phyloP scores from a whole-genome alignment of 305 asterid genomes.

The Fraxinus xanthoxyloides region DNA sequence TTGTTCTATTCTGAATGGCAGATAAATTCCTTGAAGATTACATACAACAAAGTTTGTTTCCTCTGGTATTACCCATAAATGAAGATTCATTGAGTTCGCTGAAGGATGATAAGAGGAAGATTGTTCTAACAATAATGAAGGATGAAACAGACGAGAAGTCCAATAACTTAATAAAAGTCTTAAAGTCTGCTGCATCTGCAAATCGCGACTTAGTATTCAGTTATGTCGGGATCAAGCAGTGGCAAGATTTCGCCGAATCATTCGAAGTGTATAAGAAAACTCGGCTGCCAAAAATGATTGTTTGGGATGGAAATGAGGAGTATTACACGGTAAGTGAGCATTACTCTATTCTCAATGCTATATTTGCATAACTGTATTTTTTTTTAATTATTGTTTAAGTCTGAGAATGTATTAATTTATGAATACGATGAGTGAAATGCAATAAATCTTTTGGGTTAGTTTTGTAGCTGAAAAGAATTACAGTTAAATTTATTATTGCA shows the following conservation, averaged over 20 bases:
- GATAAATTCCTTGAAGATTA: slow-evolving; percentile 73
- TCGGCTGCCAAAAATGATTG: slow-evolving; percentile 65
- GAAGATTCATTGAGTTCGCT: slow-evolving; percentile 56
- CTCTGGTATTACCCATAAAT: slow-evolving; percentile 63
- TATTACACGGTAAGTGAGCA: slow-evolving; percentile 51
- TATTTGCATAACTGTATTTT: not conserved
- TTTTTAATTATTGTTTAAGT: not conserved
- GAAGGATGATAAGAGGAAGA: slow-evolving; percentile 64
- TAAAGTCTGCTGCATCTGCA: slow-evolving; percentile 87
- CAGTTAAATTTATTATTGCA: not conserved
- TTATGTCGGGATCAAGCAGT: slow-evolving; percentile 71
- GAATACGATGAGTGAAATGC: not conserved
- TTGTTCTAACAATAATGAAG: slow-evolving; percentile 55
- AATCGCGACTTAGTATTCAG: slow-evolving; percentile 82
- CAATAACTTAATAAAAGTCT: slow-evolving; percentile 42
- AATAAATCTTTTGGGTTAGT: not conserved
- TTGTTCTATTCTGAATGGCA: slow-evolving; percentile 38
- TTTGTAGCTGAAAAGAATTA: not conserved
- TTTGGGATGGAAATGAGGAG: slow-evolving; percentile 78
- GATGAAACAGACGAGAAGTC: slow-evolving; percentile 66
- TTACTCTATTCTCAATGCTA: slow-evolving; percentile 7
- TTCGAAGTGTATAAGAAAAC: slow-evolving; percentile 59
- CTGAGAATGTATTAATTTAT: not conserved
- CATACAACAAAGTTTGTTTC: slow-evolving; percentile 73
- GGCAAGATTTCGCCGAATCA: slow-evolving; percentile 66